Base-by-base conservation (phyloP, 306 rosid genomes). In the Arachis stenosperma region DNA sequence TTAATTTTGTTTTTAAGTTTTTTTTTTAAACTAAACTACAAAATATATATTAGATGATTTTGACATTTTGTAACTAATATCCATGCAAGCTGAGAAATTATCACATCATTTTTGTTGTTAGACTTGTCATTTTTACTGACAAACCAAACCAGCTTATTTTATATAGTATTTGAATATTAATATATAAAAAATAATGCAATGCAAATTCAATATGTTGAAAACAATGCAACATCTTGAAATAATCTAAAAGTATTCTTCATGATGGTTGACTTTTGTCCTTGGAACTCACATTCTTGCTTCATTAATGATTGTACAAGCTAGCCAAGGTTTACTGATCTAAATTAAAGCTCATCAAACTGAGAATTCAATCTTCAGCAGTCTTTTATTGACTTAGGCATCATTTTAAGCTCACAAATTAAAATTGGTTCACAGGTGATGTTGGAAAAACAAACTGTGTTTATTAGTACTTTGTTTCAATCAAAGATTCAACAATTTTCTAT, bases 361-460 rank as follows among this genome's bases (percentile, higher is more conserved):
- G n/a, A 42, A 29, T 11, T 27, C 56, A n/a, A 55, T 11, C 36
- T 46, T 69, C 64, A 30, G 51, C 30, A 7, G 13, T 15, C 30
- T 33, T 17, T 62, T 64, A 17, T 75, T 80, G 76, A 69, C 73
- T 69, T 9, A 48, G 52, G 70, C 27, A 54, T 74, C 76, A 54
- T 52, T 40, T 42, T 43, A 22, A 67, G 47, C 64, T 69, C 53
- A 50, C 62, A 65, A 79, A 66, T 33, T 4, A 33, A 33, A 33
- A 73, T 52, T 40, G 51, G 68, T 73, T 36, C 50, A 17, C 0
- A 7, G 78, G 68, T 37, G 54, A 22, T 54, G 56, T 3, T 63
- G 54, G 66, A 65, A 68, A 36, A 78, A 56, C 73, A 52, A 69
- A 40, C 42, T 22, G 10, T 29, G 7, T 14, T 39, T 39, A 39